These are phyloP conservation scores for Blechomonas ayalai DNA, from an alignment of 208 protist species.

Conservation along the genomic window DNA sequence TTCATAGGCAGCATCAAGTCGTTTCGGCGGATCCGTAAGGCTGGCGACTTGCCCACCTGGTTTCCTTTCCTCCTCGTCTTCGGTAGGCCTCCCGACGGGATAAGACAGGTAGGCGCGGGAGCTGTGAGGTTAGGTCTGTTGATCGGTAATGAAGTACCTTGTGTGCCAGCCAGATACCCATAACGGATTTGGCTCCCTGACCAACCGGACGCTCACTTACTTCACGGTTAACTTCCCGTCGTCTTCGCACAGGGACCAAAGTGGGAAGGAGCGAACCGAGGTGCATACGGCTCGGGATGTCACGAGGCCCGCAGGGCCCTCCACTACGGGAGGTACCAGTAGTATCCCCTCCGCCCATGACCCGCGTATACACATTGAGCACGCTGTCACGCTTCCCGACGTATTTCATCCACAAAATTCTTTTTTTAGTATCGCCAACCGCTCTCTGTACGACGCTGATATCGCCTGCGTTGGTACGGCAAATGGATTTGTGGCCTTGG, in stretches of 20 bases:
- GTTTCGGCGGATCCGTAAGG: no score
- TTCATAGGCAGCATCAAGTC: no score
- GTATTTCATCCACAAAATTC: conserved; percentile 36
- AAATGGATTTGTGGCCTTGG: conserved; percentile 47
- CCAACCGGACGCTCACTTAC: conserved; percentile 59
- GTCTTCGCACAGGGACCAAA: no score
- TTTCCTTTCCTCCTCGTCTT: no score
- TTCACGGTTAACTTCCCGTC: conserved; percentile 51
- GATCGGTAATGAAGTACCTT: conserved; percentile 89
- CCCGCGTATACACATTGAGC: conserved; percentile 26
- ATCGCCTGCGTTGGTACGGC: conserved; percentile 56
- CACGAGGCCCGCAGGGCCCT: not conserved
- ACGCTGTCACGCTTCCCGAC: conserved; percentile 37
- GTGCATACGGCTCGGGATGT: not conserved
- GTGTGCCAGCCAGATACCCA: conserved; percentile 74
- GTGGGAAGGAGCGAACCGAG: no score
- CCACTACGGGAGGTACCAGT: no score
- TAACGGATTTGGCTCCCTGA: conserved; percentile 73
- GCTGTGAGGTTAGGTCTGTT: no score
- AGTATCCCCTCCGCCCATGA: no score
- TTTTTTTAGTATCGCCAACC: conserved; percentile 73
- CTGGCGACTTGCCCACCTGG: no score
- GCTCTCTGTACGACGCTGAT: conserved; percentile 52
- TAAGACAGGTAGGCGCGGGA: no score
- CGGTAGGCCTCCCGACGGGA: no score